phyloP scores from a whole-genome alignment of 306 rosid genomes.

The Lathyrus sativus region DNA sequence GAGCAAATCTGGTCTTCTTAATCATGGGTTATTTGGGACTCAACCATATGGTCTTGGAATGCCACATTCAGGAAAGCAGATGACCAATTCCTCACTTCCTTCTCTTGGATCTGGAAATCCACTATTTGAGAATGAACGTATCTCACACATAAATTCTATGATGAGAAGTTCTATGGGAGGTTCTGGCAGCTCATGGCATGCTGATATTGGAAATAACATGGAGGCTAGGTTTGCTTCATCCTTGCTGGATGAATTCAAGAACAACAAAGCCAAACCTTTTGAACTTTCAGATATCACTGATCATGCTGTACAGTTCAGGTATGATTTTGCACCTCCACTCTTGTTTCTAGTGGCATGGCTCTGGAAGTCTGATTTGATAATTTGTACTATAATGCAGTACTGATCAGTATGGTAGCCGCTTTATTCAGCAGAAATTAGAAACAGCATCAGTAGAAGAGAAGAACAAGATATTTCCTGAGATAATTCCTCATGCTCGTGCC shows the following conservation, averaged over 20 bases:
- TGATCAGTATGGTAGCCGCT: constrained; percentile 99
- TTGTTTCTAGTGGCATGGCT: constrained; percentile 34
- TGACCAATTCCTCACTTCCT: constrained; percentile 54
- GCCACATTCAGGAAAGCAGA: constrained; percentile 64
- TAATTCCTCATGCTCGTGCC: constrained; percentile 76
- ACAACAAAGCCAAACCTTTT: constrained; percentile 80
- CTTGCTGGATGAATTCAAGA: constrained; percentile 89
- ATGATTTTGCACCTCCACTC: constrained; percentile 21
- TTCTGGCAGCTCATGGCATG: constrained; percentile 59
- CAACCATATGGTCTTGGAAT: constrained; percentile 66
- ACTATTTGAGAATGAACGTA: constrained; percentile 66
- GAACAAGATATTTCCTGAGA: constrained; percentile 82
- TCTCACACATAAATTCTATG: constrained; percentile 56
- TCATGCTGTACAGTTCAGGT: constrained; percentile 93
- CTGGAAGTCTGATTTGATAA: constrained; percentile 36
- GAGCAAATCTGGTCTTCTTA: constrained; percentile 61
- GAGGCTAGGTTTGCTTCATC: constrained; percentile 67
- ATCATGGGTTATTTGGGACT: constrained; percentile 57
- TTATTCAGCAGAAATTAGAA: constrained; percentile 96
- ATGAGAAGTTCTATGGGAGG: constrained; percentile 70
- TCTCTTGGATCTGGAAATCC: constrained; percentile 63
- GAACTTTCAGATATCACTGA: constrained; percentile 81
- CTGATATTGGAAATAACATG: constrained; percentile 60
- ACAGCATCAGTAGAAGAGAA: constrained; percentile 79
- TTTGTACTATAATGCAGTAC: constrained; percentile 64